Conservation (phyloP, 2,329 filamentous ascomycete genomes). For the Talaromyces sp. region DNA sequence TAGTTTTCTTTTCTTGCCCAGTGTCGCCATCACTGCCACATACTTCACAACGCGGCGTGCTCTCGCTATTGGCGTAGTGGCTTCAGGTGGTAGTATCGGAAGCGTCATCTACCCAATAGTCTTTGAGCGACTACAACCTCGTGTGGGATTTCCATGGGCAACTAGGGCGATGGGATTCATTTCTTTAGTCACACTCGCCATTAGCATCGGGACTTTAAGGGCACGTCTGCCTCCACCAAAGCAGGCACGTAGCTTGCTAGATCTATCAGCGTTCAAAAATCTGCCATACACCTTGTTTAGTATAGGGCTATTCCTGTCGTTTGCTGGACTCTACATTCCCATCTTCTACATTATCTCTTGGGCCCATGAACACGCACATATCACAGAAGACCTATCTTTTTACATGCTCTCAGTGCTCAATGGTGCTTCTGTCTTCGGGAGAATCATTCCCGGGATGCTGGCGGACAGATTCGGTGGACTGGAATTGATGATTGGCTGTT, state of each 20-base stretch:
- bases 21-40: slow-evolving; percentile 43
- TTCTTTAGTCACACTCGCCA: slow-evolving; percentile 40
- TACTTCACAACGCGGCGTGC: slow-evolving; percentile 59
- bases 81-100: slow-evolving; percentile 56
- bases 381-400: background rate
- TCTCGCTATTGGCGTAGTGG: slow-evolving; percentile 59
- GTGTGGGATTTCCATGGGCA: slow-evolving; percentile 57
- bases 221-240: background rate
- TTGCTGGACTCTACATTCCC: background rate
- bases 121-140: slow-evolving; percentile 41
- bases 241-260: background rate
- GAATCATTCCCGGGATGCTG: background rate
- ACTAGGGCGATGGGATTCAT: slow-evolving; percentile 65
- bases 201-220: background rate
- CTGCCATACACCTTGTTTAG: background rate
- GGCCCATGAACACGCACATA: background rate
- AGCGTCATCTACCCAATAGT: slow-evolving; percentile 55
- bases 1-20: background rate
- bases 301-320: background rate
- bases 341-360: background rate
- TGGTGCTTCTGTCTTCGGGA: background rate
- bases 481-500: background rate
- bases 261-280: background rate
- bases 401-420: background rate
- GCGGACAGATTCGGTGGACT: background rate